A percentile compares a stretch with the other conserved stretches of the same genome.
These are phyloP conservation scores for Magnusiomyces tetraspermus DNA, from an alignment of 1,139 yeast genomes.

Conservation along the genomic window DNA sequence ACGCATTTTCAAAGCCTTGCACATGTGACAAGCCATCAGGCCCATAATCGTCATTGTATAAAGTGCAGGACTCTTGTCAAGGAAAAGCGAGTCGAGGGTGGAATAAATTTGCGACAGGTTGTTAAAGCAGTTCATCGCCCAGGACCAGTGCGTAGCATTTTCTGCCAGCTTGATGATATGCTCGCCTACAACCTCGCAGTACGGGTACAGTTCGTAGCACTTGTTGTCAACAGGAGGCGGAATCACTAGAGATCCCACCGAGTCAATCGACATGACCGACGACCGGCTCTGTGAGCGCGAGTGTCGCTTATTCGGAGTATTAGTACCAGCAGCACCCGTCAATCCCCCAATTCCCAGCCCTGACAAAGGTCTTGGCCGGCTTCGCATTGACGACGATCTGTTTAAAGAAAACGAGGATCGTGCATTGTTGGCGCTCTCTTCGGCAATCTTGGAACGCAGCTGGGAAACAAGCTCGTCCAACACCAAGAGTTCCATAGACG, in stretches of 20 bases:
- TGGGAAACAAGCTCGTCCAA: slow-evolving; percentile 10
- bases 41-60: slow-evolving; percentile 1
- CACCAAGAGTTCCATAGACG: slow-evolving; percentile 9
- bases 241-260: too few relatives aligned
- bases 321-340: neutral
- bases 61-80: neutral
- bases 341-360: slow-evolving; percentile 2
- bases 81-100: neutral
- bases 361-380: slow-evolving; percentile 2
- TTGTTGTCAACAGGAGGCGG: neutral
- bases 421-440: neutral
- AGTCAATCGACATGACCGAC: neutral
- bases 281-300: slow-evolving; percentile 1
- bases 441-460: neutral
- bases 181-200: slow-evolving; percentile 11
- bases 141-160: slow-evolving; percentile 14
- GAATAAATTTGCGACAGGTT: slow-evolving; percentile 8
- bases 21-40: slow-evolving; percentile 2
- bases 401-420: neutral
- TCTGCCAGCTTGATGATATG: slow-evolving; percentile 11
- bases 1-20: slow-evolving; percentile 2
- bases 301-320: neutral
- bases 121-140: slow-evolving; percentile 11
- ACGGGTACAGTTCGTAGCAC: neutral
- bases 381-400: neutral